Evolutionary conservation across 2,329 filamentous ascomycete genomes (phyloP).

Genomic region (Alternaria dauci): DNA sequence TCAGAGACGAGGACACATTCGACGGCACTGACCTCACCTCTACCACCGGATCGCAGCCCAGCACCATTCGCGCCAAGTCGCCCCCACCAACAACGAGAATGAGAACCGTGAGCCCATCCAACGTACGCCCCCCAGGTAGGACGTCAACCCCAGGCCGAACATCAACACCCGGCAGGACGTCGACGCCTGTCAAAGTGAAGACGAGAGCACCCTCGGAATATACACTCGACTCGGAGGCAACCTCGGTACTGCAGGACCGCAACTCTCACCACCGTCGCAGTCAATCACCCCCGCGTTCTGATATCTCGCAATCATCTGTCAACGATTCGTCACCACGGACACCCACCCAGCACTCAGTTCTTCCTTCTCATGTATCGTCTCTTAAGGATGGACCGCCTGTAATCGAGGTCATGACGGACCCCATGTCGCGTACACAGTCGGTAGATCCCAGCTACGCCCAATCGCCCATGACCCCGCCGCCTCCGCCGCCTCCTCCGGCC

Average conservation of each 20-base stretch:
- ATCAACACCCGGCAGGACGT: conserved; percentile 31
- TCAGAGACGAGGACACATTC: conserved; percentile 50
- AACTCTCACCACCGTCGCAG: conserved; percentile 26
- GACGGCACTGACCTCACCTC: conserved; percentile 56
- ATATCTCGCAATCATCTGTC: conserved; percentile 52
- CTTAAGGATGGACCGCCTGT: conserved; percentile 50
- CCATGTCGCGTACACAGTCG: conserved; percentile 45
- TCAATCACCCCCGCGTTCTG: conserved; percentile 47
- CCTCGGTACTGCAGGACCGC: conserved; percentile 55
- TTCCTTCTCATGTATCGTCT: conserved; percentile 44
- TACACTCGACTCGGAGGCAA: conserved; percentile 58
- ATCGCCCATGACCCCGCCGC: conserved; percentile 65
- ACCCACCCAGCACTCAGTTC: conserved; percentile 52
- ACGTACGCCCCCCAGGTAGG: conserved; percentile 31
- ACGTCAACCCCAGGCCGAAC: conserved; percentile 31
- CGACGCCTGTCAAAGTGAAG: conserved; percentile 31
- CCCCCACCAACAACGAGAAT: conserved; percentile 29
- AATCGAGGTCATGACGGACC: conserved; percentile 56
- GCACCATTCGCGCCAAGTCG: conserved; percentile 48
- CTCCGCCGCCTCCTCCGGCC: conserved; percentile 76
- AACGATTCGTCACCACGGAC: conserved; percentile 58
- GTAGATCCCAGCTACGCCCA: conserved; percentile 52
- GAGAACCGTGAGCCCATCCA: conserved; percentile 38
- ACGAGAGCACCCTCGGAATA: conserved; percentile 52
- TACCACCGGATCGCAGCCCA: conserved; percentile 52